Evolutionary conservation across 441 rosid species (phyloP), one percentile per base, ranked within the genome.

Genomic region (Gossypium davidsonii): DNA sequence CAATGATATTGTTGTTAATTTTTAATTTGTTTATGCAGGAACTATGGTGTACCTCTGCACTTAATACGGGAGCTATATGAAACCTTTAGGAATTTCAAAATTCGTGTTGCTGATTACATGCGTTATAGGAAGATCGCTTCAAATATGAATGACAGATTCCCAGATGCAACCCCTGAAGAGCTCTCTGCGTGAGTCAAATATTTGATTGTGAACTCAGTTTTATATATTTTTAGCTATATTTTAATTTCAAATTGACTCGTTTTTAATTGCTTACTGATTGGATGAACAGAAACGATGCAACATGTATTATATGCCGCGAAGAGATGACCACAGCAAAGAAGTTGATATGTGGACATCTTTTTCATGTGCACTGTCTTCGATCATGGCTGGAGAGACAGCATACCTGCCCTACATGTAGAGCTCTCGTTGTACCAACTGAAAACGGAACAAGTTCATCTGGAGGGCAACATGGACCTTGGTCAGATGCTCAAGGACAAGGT

Each of bases 331-430:
- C 84, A 26, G 99, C 98, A 3, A 95, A 95, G 83, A 95, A 95
- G 76, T 82, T 95, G 70, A 79, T 90, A 8, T 95, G 99, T 42
- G 99, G 99, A 44, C 99, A 93, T 86, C 90, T 95, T 76, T 95
- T 95, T 68, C 99, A 95, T 79, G 97, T 95, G 65, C 98, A 95
- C 73, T 94, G 98, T 78, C 98, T 95, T 7, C 98, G 97, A 23
- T 95, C 98, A 34, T 95, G 99, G 99, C 84, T 95, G 75, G 99
- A 92, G 83, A 78, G 99, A 39, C 99, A 95, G 53, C 93, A 92
- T 83, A 95, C 99, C 1, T 95, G 99, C 70, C 99, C 99, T 53
- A 95, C 98, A 28, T 95, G 99, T 80, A 88, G 99, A 80, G 99
- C 99, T 62, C 89, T 83, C n/a, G 99, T 94, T 81, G 93, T 91